Percentiles rank a stretch among this genome's conserved stretches.
Evolutionary conservation across 345 rosid species (phyloP).

Genomic region (Excoecaria agallocha): DNA sequence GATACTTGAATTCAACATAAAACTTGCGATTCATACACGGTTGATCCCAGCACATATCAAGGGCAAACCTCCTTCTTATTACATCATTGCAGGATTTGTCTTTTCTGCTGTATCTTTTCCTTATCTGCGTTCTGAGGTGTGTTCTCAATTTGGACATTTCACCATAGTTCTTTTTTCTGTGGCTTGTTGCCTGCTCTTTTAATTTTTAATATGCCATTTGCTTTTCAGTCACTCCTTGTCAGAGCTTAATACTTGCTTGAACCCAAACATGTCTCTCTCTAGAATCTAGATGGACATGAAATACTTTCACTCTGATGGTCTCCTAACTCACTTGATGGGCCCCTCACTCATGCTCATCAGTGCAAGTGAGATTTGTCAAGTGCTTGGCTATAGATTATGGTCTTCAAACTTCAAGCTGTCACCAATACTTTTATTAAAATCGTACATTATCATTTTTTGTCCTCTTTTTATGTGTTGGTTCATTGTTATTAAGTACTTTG

Average conservation of each 20-base stretch:
- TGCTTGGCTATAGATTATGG: background rate
- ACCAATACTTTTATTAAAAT: background rate
- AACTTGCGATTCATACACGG: conserved; percentile 80
- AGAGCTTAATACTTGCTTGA: background rate
- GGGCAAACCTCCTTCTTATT: conserved; percentile 83
- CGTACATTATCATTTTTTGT: background rate
- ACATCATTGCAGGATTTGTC: conserved; percentile 88
- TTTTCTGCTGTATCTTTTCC: conserved; percentile 85
- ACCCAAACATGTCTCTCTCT: background rate
- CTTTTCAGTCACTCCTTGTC: background rate
- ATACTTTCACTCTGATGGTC: background rate
- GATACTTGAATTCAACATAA: conserved; percentile 63
- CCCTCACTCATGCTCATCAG: background rate
- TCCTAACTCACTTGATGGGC: background rate
- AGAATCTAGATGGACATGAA: background rate
- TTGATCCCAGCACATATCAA: conserved; percentile 81
- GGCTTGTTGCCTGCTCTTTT: background rate
- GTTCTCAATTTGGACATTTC: conserved; percentile 1
- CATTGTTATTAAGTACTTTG: background rate
- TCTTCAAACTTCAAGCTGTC: background rate
- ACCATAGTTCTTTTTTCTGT: background rate
- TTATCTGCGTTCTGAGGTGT: conserved; percentile 89
- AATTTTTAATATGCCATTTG: background rate
- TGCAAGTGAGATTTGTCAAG: background rate
- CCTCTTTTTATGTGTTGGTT: background rate